These are phyloP conservation scores for Geosiphon pyriformis DNA, from an alignment of 192 early-diverging fungal genomes.

Conservation along the genomic window DNA sequence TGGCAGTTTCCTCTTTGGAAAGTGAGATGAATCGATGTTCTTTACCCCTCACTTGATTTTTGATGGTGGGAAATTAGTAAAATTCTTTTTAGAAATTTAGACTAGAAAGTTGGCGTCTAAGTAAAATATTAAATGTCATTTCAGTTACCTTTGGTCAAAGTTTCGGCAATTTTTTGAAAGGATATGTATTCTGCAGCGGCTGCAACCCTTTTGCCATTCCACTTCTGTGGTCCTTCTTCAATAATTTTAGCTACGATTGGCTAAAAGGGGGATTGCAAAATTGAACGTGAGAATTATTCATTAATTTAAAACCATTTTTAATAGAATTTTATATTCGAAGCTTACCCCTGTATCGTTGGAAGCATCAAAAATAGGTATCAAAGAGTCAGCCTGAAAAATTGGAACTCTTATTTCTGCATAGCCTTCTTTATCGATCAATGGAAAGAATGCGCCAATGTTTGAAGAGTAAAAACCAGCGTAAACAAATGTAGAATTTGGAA, in stretches of 20 bases:
- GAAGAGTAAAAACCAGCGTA: neutral
- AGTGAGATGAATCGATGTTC: too few relatives aligned
- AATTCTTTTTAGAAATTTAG: too few relatives aligned
- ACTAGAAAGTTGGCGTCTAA: too few relatives aligned
- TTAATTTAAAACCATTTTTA: too few relatives aligned
- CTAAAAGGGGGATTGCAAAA: neutral
- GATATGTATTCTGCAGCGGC: neutral
- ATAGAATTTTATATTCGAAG: too few relatives aligned
- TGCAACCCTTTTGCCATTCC: slow-evolving; percentile 2
- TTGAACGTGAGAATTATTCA: too few relatives aligned
- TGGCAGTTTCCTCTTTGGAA: neutral
- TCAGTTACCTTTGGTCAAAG: too few relatives aligned
- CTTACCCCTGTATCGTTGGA: too few relatives aligned
- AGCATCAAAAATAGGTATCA: too few relatives aligned
- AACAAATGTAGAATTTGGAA: slow-evolving; percentile 9
- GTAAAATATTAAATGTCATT: too few relatives aligned
- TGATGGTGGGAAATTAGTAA: too few relatives aligned
- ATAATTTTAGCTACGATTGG: slow-evolving; percentile 5
- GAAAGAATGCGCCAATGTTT: neutral
- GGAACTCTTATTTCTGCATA: neutral
- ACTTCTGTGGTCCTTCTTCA: slow-evolving; percentile 4
- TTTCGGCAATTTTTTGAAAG: neutral
- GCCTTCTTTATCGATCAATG: neutral
- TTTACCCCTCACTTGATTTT: neutral
- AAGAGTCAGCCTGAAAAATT: neutral